phyloP scores from a whole-genome alignment of 2,329 filamentous ascomycete genomes.

The Talaromyces sp. region DNA sequence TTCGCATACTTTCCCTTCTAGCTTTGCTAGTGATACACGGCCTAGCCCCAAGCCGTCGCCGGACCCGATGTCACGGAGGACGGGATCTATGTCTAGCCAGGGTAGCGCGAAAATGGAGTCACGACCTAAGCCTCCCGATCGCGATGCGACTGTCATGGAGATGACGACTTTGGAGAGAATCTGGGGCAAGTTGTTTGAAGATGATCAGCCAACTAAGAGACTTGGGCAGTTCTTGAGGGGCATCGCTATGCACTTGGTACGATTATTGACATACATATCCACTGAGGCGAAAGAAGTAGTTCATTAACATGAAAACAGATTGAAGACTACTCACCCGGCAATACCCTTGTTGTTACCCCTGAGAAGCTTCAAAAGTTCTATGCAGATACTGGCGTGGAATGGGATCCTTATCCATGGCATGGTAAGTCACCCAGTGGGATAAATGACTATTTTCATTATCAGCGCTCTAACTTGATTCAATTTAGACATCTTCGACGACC shows the following conservation, averaged over 20 bases:
- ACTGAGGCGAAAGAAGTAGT: background rate
- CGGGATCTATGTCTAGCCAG: conserved; percentile 40
- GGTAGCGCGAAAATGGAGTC: conserved; percentile 33
- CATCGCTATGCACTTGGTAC: conserved; percentile 72
- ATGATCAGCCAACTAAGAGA: conserved; percentile 67
- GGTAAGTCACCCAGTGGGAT: conserved; percentile 46
- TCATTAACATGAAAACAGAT: conserved; percentile 53
- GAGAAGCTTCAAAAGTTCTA: conserved; percentile 77
- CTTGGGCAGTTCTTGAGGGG: conserved; percentile 73
- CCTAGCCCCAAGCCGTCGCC: conserved; percentile 20
- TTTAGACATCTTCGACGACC: conserved; percentile 58
- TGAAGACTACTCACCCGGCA: conserved; percentile 68
- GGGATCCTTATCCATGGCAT: conserved; percentile 70
- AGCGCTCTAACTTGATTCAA: background rate
- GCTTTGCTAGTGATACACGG: conserved; percentile 24
- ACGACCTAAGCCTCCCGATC: conserved; percentile 42
- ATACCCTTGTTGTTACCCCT: conserved; percentile 72
- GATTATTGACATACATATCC: conserved; percentile 23
- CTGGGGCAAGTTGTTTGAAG: conserved; percentile 75
- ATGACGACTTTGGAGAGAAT: conserved; percentile 67
- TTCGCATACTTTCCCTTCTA: conserved; percentile 13
- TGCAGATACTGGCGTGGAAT: conserved; percentile 62
- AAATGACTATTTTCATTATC: background rate
- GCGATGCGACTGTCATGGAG: conserved; percentile 49
- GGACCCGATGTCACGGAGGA: conserved; percentile 28